Conservation (phyloP, 1,139 yeast species). For the Suhomyces bokatorum region DNA sequence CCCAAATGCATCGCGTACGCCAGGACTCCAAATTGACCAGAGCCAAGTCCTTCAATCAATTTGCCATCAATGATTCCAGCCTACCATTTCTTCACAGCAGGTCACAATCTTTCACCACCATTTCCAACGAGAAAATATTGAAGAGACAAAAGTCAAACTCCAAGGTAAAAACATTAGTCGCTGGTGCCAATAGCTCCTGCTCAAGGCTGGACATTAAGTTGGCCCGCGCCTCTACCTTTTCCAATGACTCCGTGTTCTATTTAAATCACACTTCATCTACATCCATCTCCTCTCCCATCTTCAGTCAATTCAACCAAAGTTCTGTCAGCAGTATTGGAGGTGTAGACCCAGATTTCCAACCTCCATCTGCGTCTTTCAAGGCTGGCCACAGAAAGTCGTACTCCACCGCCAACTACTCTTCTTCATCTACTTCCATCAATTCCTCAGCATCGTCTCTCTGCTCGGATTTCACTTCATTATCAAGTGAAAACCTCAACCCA, state of each 20-base stretch:
- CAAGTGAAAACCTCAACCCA: slow-evolving; percentile 33
- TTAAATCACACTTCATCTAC: slow-evolving; percentile 14
- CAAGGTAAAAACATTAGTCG: slow-evolving; percentile 10
- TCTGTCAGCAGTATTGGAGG: slow-evolving; percentile 6
- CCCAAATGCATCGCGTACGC: slow-evolving; percentile 69
- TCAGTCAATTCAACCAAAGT: slow-evolving; percentile 10
- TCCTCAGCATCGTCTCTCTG: slow-evolving; percentile 30
- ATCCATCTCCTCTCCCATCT: slow-evolving; percentile 13
- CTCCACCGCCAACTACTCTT: slow-evolving; percentile 22
- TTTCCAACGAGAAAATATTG: slow-evolving; percentile 35
- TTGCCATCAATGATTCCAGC: slow-evolving; percentile 11
- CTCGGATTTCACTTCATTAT: slow-evolving; percentile 29
- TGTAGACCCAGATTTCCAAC: slow-evolving; percentile 31
- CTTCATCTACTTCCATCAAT: slow-evolving; percentile 26
- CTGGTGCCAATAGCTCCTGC: slow-evolving; percentile 4
- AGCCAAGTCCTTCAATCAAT: slow-evolving; percentile 27
- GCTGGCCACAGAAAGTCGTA: slow-evolving; percentile 24
- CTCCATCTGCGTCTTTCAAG: slow-evolving; percentile 36
- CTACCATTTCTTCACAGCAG: slow-evolving; percentile 23
- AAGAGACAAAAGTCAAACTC: slow-evolving; percentile 37
- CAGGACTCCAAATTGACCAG: slow-evolving; percentile 52
- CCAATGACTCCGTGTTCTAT: slow-evolving; percentile 24
- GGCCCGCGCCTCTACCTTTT: slow-evolving; percentile 25
- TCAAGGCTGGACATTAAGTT: slow-evolving; percentile 15
- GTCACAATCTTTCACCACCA: slow-evolving; percentile 36